Base-by-base conservation (phyloP, 441 rosid species). In the Iberis amara region DNA sequence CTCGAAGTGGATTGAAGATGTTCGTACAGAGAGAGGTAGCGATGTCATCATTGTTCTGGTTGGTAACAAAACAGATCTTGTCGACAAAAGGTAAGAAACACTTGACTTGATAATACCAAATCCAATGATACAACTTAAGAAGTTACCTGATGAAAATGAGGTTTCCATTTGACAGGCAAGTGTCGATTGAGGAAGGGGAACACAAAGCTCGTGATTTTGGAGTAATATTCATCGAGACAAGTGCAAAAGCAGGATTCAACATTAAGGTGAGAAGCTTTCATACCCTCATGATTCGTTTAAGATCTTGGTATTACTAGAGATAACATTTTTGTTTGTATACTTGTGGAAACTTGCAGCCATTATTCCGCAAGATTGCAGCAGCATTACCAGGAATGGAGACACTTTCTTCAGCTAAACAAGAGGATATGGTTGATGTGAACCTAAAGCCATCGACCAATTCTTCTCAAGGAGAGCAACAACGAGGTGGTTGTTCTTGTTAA, bases 211-310 rank as follows among this genome's bases (percentile, higher is more conserved):
- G 76, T 52, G 92, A 84, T n/a, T 76, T 74, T 42, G 73, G 76
- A 2, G 86, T 84, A 31, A 81, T 81, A 77, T 84, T 81, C 66
- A 79, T 84, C 24, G 88, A 83, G 71, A 83, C 91, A 4, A 83
- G 91, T 71, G 91, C 91, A 11, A 83, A 83, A 66, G 86, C 88
- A 55, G 86, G 92, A 43, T 84, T 84, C 54, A 84, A 84, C 66
- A 79, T 84, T 56, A 84, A 84, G 82, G 92, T 79, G 44, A 50
- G 49, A 9, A n/a, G n/a, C 48, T 54, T 27, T 11, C 32, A n/a
- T 48, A n/a, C 31, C 11, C 9, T 28, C 50, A 14, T 33, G 10
- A 43, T 35, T 35, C 8, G 15, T 55, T 28, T 42, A 7, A 10
- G n/a, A 14, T 11, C 26, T 36, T 57, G 33, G 38, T 9, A 47